Conservation (phyloP, 108 stramenopile genomes). For the Parietichytrium sp. region DNA sequence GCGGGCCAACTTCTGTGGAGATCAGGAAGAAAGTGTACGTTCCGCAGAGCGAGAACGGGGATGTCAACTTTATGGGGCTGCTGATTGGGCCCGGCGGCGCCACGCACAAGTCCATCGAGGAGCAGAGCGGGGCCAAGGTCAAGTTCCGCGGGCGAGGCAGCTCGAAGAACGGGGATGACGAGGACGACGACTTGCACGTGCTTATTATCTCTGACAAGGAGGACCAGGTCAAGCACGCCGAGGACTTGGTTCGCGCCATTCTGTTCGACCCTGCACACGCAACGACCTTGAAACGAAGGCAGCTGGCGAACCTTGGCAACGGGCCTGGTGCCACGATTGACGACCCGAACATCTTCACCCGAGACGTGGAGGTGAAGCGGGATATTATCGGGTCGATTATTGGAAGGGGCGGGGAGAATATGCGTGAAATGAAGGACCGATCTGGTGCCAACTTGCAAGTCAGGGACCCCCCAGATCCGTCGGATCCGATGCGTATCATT, state of each 20-base stretch:
- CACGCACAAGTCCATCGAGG: slow-evolving; percentile 5
- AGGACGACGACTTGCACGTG: slow-evolving; percentile 23
- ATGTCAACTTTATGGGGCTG: not conserved
- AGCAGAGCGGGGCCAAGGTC: slow-evolving; percentile 5
- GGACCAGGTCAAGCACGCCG: slow-evolving; percentile 7
- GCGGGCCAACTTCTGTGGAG: too few relatives aligned
- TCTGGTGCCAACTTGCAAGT: not conserved
- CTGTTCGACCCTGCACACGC: not conserved
- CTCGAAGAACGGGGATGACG: not conserved
- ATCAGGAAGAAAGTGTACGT: slow-evolving; percentile 27
- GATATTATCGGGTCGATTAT: slow-evolving; percentile 9
- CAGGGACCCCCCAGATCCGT: not conserved
- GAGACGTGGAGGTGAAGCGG: not conserved
- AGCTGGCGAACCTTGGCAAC: not conserved
- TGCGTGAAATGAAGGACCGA: slow-evolving; percentile 1
- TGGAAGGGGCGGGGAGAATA: slow-evolving; percentile 26
- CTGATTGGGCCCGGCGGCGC: not conserved
- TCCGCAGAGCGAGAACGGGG: not conserved
- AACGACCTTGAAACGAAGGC: not conserved
- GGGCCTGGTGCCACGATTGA: too few relatives aligned
- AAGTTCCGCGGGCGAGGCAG: slow-evolving; percentile 1
- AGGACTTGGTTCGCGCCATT: not conserved
- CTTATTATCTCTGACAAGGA: not conserved
- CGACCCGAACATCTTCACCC: slow-evolving; percentile 29
- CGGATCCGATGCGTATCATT: slow-evolving; percentile 21